phyloP scores from a whole-genome alignment of 192 early-diverging fungal genomes.

The Backusella sp. region DNA sequence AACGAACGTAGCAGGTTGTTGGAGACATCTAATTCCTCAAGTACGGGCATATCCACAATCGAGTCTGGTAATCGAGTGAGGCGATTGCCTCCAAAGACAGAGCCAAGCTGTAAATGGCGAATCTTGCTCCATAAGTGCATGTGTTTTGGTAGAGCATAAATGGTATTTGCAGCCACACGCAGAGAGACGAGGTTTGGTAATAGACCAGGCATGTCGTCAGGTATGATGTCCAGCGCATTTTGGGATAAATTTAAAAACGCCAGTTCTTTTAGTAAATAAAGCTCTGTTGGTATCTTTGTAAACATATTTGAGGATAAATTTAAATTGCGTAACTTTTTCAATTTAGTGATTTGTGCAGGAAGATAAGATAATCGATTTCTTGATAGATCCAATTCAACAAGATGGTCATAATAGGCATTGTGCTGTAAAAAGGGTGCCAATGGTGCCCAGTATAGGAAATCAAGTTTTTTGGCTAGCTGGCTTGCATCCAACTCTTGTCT shows the following conservation, averaged over 20 bases:
- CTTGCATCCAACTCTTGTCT: conserved; percentile 37
- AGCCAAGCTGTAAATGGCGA: conserved; percentile 46
- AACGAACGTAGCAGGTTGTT: conserved; percentile 46
- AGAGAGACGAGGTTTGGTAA: conserved; percentile 42
- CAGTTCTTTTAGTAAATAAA: conserved; percentile 42
- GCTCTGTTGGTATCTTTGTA: conserved; percentile 43
- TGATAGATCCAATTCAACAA: conserved; percentile 54
- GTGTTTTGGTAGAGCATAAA: conserved; percentile 35
- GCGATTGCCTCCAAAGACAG: conserved; percentile 52
- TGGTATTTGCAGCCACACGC: conserved; percentile 43
- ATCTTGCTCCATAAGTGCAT: conserved; percentile 39
- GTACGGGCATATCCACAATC: conserved; percentile 37
- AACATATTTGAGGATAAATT: conserved; percentile 50
- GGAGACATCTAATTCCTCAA: conserved; percentile 53
- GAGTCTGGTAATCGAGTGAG: conserved; percentile 39
- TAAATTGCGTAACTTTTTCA: conserved; percentile 36
- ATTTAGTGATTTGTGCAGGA: conserved; percentile 37
- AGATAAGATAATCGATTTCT: conserved; percentile 45
- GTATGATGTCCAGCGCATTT: conserved; percentile 43
- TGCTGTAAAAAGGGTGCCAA: conserved; percentile 32
- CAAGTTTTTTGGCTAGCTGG: conserved; percentile 36
- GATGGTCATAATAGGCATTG: conserved; percentile 8
- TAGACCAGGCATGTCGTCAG: conserved; percentile 33
- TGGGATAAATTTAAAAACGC: conserved; percentile 48
- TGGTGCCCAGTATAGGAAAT: conserved; percentile 25